Base-by-base conservation (phyloP, 441 rosid genomes). In the Corymbia calophylla region DNA sequence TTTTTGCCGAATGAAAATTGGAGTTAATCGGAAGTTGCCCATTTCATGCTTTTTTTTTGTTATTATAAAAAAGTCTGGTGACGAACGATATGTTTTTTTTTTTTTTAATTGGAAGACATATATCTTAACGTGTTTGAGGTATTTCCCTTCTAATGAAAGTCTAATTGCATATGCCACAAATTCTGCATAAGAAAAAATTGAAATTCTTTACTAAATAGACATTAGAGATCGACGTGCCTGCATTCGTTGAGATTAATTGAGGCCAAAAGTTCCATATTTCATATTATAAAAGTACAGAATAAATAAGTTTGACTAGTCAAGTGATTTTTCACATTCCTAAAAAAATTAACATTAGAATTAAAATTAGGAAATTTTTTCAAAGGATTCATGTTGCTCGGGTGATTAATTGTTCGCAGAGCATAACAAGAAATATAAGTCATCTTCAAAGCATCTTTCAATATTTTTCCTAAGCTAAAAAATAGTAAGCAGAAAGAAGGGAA, bases 211-310 rank as follows among this genome's bases (percentile, higher is more conserved):
- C 0, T 3, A 44, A 44, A 23, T 77, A 12, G 84, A 77, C 27
- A 23, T 13, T 44, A 77, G 10, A 77, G 84, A 1, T 14, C 18
- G 16, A 77, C 0, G 6, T 73, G n/a, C 0, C 8, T 11, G 0
- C 17, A 73, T 11, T 39, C 3, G 0, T 21, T 5, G 48, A 73
- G 0, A 73, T 1, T 21, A 73, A 21, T 39, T 3, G 0, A 73
- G 66, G 0, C 2, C 9, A 0, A 39, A 21, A 21, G 1, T 21
- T 39, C 12, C 27, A 73, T 73, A 23, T 21, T 6, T 39, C 12
- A 1, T 0, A 0, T 17, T 73, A 3, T 13, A 11, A 11, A 39
- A 0, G 9, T 6, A 11, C 12, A 73, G 0, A 19, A 21, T 39
- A 73, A 23, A 6, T 73, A 39, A 60, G n/a, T 27, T 27, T 5